phyloP scores from a whole-genome alignment of 2,329 filamentous ascomycete species.

The Arthrobotrys sphaeroides region DNA sequence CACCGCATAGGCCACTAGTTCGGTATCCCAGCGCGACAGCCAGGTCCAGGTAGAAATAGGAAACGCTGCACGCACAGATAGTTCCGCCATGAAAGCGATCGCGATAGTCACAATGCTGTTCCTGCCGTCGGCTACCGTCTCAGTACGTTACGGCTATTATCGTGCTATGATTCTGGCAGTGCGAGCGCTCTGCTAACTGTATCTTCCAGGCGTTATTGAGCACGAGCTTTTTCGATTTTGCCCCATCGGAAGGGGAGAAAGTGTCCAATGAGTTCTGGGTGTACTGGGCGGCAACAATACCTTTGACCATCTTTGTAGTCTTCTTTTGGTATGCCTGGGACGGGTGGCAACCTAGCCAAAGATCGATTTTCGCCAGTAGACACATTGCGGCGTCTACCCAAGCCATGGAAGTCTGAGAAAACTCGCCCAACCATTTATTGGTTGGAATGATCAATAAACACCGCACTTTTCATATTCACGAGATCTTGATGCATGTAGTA shows the following conservation, averaged over 20 bases:
- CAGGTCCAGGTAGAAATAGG: slow-evolving; percentile 6
- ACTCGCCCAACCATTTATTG: too few species aligned
- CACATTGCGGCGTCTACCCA: too few species aligned
- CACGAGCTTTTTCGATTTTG: neutral
- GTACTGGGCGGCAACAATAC: neutral
- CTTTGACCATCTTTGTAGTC: neutral
- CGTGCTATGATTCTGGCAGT: neutral
- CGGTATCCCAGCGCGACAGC: neutral
- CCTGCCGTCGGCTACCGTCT: neutral
- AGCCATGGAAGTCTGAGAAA: too few species aligned
- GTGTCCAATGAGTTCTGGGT: neutral
- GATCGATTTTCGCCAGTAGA: too few species aligned
- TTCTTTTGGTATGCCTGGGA: neutral
- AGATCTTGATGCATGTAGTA: too few species aligned
- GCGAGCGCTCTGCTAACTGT: neutral
- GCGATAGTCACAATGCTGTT: neutral
- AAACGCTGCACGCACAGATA: neutral
- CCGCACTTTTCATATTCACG: too few species aligned
- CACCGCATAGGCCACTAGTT: neutral
- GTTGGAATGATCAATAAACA: too few species aligned
- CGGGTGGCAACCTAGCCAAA: neutral
- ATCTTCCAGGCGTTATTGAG: neutral
- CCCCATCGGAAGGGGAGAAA: neutral
- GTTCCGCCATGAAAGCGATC: neutral
- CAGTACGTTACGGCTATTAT: neutral